Percentiles rank a stretch among this genome's conserved stretches.
These are phyloP conservation scores for Saccharomycopsis schoenii DNA, from an alignment of 805 yeast genomes.

Conservation along the genomic window DNA sequence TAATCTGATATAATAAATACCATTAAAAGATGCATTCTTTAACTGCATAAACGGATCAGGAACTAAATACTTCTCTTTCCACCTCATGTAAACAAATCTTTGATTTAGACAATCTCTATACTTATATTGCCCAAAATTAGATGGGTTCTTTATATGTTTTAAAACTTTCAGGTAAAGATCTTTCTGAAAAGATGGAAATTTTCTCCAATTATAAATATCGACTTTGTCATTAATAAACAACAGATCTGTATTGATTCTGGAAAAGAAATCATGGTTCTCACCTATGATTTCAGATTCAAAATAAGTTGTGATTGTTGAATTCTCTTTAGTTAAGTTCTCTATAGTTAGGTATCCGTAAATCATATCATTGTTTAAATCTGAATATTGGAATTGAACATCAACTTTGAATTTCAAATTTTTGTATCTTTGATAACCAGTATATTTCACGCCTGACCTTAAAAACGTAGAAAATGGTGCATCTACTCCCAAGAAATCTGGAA, in stretches of 20 bases:
- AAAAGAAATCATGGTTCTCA: conserved; percentile 37
- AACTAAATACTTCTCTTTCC: conserved; percentile 85
- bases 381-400: conserved; percentile 45
- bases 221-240: conserved; percentile 8
- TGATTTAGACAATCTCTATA: conserved; percentile 27
- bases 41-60: conserved; percentile 54
- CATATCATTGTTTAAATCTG: conserved; percentile 37
- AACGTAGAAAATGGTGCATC: conserved; percentile 3
- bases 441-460: conserved; percentile 24
- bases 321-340: conserved; percentile 52
- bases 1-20: conserved; percentile 81
- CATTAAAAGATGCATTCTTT: conserved; percentile 79
- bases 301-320: conserved; percentile 66
- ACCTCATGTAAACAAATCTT: conserved; percentile 71
- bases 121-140: conserved; percentile 15
- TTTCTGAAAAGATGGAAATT: conserved; percentile 10
- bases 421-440: conserved; percentile 28
- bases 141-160: neutral
- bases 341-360: conserved; percentile 60
- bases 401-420: conserved; percentile 37
- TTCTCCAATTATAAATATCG: conserved; percentile 14
- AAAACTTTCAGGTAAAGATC: conserved; percentile 9
- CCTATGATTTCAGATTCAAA: conserved; percentile 61
- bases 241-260: conserved; percentile 5
- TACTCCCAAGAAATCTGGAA: neutral